Evolutionary conservation across 768 basidiomycete genomes (phyloP).

Genomic region (Antrodiella citrinella): DNA sequence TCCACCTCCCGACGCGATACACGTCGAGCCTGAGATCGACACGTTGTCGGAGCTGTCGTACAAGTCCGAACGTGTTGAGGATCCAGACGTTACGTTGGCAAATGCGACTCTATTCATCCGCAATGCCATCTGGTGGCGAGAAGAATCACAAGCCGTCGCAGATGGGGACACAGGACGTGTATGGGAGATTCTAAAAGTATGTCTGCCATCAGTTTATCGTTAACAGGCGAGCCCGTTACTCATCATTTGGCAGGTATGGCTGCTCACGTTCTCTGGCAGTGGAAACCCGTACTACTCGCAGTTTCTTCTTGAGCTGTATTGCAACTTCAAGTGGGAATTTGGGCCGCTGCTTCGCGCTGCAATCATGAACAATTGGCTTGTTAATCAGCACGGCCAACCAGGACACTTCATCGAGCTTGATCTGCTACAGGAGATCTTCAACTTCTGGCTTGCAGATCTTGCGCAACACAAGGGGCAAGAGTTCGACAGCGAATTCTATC

Average conservation of each 20-base stretch:
- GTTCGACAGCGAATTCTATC: conserved; percentile 21
- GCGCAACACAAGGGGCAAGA: conserved; percentile 7
- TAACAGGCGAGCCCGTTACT: not conserved
- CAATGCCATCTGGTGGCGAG: conserved; percentile 4
- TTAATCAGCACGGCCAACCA: conserved; percentile 2
- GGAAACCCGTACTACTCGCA: not conserved
- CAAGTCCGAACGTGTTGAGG: not conserved
- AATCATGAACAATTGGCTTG: conserved; percentile 7
- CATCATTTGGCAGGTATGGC: not conserved
- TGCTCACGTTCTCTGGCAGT: not conserved
- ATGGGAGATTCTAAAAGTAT: conserved; percentile 1
- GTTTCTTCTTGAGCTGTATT: not conserved
- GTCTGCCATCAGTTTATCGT: not conserved
- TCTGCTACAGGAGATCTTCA: conserved; percentile 25
- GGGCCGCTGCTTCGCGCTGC: not conserved
- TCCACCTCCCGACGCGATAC: not conserved
- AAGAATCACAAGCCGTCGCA: not conserved
- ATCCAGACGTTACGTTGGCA: not conserved
- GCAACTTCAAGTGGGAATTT: not conserved
- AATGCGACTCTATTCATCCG: conserved; percentile 1
- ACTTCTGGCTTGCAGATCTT: conserved; percentile 19
- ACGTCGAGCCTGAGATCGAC: not conserved
- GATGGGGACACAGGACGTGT: not conserved
- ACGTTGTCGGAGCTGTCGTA: not conserved
- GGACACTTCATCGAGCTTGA: conserved; percentile 8